Percentiles rank a stretch among this genome's conserved stretches.
phyloP scores from a whole-genome alignment of 1,284 basidiomycete genomes.

The Volvariella surrecta region DNA sequence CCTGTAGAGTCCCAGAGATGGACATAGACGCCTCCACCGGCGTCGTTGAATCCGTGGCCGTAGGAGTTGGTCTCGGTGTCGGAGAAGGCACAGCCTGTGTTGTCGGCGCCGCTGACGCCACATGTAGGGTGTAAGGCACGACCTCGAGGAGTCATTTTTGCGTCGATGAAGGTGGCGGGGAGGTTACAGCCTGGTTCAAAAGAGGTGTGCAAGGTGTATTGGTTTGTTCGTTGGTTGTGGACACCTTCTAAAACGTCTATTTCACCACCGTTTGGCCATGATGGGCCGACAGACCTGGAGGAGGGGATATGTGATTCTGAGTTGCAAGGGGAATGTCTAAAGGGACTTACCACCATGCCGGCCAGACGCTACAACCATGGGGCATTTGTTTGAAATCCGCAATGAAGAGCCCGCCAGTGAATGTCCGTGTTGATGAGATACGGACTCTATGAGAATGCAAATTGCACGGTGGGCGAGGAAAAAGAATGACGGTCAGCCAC shows the following conservation, averaged over 20 bases:
- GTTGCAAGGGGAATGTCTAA: slow-evolving; percentile 1
- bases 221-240: slow-evolving; percentile 48
- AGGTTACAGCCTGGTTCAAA: slow-evolving; percentile 42
- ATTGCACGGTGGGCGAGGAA: slow-evolving; percentile 1
- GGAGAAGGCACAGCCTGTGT: slow-evolving; percentile 60
- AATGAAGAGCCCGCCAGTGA: slow-evolving; percentile 66
- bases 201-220: slow-evolving; percentile 64
- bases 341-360: slow-evolving; percentile 47
- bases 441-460: slow-evolving; percentile 44
- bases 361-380: slow-evolving; percentile 76
- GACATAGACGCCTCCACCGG: slow-evolving; percentile 68
- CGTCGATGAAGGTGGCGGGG: slow-evolving; percentile 10
- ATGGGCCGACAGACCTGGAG: slow-evolving; percentile 33
- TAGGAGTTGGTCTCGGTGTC: slow-evolving; percentile 49
- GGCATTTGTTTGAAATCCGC: slow-evolving; percentile 75
- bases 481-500: slow-evolving; percentile 1
- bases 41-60: slow-evolving; percentile 61
- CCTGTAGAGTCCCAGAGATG: slow-evolving; percentile 62
- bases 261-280: slow-evolving; percentile 71
- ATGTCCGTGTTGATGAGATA: slow-evolving; percentile 59
- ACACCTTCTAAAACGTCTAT: slow-evolving; percentile 74
- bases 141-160: slow-evolving; percentile 13
- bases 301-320: background rate
- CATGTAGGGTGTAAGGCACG: slow-evolving; percentile 33
- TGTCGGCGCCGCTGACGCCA: slow-evolving; percentile 35